A percentile compares a stretch with the other conserved stretches of the same genome.
These are phyloP conservation scores for Medicago ruthenica DNA, from an alignment of 306 rosid genomes.

Conservation along the genomic window DNA sequence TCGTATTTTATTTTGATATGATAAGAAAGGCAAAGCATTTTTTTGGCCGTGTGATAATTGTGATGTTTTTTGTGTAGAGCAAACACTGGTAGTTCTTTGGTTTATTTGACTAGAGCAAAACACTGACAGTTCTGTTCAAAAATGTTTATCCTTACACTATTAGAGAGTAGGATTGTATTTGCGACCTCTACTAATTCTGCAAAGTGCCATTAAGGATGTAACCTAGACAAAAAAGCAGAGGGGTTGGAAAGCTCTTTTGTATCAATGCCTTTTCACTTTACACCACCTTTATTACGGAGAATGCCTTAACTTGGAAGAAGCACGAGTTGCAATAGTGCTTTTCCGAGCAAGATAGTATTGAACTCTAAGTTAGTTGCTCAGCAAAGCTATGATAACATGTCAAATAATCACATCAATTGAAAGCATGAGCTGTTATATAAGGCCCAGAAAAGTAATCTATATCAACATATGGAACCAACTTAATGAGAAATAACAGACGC, in stretches of 20 bases:
- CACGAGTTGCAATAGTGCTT: conserved; percentile 6
- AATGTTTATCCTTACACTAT: conserved; percentile 16
- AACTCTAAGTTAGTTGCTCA: conserved; percentile 18
- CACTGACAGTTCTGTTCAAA: not conserved
- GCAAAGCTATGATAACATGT: conserved; percentile 11
- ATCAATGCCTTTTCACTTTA: conserved; percentile 10
- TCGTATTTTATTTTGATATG: not conserved
- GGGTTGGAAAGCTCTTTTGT: not conserved
- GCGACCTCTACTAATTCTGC: not conserved
- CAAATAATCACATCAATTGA: conserved; percentile 18
- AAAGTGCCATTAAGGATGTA: not conserved
- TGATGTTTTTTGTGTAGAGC: conserved; percentile 7
- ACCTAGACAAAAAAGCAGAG: not conserved
- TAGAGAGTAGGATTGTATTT: conserved; percentile 7
- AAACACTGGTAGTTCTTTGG: conserved; percentile 6
- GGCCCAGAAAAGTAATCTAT: not conserved
- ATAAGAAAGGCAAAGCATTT: not conserved
- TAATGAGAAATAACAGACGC: conserved; percentile 22
- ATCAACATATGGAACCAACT: conserved; percentile 13
- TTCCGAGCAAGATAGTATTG: conserved; percentile 4
- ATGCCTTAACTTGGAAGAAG: not conserved
- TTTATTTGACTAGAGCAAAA: conserved; percentile 15
- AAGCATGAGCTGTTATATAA: conserved; percentile 7
- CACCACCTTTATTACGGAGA: not conserved
- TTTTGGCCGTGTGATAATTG: conserved; percentile 9